Conservation (phyloP, 768 basidiomycete species). For the Mycena capillaripes region DNA sequence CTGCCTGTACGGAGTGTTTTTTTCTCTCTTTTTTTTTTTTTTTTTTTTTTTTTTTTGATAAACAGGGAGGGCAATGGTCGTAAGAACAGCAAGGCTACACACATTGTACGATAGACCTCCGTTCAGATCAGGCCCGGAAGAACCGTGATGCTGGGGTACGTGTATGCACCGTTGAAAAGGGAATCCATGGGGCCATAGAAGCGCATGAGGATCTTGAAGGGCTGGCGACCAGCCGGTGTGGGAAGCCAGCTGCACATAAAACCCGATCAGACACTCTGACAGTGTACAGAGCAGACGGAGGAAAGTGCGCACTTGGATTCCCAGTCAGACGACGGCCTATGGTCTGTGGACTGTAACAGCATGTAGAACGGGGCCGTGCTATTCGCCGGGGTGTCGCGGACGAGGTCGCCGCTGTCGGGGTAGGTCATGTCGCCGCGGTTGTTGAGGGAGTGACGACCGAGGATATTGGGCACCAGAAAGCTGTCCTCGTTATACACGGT, state of each 20-base stretch:
- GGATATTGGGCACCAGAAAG: constrained; percentile 9
- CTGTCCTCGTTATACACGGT: constrained; percentile 13
- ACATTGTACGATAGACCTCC: no score
- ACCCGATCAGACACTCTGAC: background rate
- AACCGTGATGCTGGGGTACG: constrained; percentile 13
- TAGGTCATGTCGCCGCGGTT: constrained; percentile 22
- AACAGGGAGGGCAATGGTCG: no score
- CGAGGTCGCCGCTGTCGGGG: constrained; percentile 6
- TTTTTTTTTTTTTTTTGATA: no score
- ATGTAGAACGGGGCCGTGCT: constrained; percentile 4
- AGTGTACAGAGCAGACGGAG: background rate
- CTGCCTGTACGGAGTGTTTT: no score
- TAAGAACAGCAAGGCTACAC: no score
- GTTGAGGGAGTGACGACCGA: constrained; percentile 7
- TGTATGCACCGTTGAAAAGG: background rate
- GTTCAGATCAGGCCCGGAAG: no score
- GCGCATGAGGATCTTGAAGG: constrained; percentile 7
- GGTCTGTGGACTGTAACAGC: constrained; percentile 4
- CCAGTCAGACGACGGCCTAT: background rate
- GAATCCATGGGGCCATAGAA: constrained; percentile 6
- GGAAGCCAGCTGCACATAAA: constrained; percentile 27
- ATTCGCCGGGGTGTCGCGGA: background rate
- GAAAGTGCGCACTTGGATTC: constrained; percentile 9
- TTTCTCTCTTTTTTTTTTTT: no score
- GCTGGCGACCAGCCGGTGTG: constrained; percentile 1